Evolutionary conservation across 2,329 filamentous ascomycete genomes (phyloP).

Genomic region (Claviceps monticola): DNA sequence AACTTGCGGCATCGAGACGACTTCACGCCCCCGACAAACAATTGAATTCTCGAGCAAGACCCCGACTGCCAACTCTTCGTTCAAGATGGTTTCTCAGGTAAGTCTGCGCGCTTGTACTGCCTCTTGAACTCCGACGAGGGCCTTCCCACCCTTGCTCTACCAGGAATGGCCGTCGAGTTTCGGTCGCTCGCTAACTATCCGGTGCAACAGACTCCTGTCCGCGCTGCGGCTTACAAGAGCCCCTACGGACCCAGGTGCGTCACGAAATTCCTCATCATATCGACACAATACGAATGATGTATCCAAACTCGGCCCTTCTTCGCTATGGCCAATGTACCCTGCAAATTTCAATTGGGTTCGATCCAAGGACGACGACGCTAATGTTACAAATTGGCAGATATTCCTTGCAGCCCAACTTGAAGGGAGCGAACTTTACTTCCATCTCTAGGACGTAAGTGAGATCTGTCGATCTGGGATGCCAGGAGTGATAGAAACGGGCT

Average conservation of each 20-base stretch:
- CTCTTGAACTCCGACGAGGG: too few relatives aligned
- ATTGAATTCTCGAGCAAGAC: constrained; percentile 22
- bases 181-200: constrained; percentile 18
- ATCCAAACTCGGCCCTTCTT: neutral
- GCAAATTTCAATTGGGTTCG: neutral
- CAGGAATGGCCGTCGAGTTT: neutral
- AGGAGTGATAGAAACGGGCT: neutral
- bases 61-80: constrained; percentile 14
- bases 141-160: neutral
- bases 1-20: constrained; percentile 19
- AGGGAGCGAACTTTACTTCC: constrained; percentile 31
- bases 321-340: neutral
- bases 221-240: constrained; percentile 41
- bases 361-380: constrained; percentile 9
- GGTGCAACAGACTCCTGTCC: constrained; percentile 29
- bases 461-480: neutral
- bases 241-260: constrained; percentile 52
- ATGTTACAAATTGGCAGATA: constrained; percentile 32
- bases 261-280: neutral
- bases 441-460: constrained; percentile 38
- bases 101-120: constrained; percentile 7
- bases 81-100: constrained; percentile 30
- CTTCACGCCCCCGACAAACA: constrained; percentile 14
- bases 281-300: neutral
- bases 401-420: constrained; percentile 41